These are phyloP conservation scores for Rehmannia glutinosa DNA, from an alignment of 257 asterid species.

Conservation along the genomic window DNA sequence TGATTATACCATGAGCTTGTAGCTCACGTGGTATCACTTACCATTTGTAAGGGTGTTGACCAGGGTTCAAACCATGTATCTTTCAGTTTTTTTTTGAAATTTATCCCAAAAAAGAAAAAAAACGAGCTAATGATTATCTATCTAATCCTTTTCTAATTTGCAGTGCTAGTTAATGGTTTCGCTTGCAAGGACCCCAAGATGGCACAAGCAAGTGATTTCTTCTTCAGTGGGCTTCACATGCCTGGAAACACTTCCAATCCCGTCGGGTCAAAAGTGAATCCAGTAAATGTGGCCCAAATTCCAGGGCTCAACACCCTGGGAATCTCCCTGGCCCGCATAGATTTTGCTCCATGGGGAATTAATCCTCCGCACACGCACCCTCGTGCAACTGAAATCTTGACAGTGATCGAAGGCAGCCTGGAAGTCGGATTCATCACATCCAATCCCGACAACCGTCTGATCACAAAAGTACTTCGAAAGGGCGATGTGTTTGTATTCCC, in stretches of 20 bases:
- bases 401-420: slow-evolving; percentile 26
- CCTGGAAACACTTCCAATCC: slow-evolving; percentile 30
- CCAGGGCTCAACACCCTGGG: slow-evolving; percentile 51
- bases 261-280: slow-evolving; percentile 35
- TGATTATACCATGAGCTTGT: too few relatives aligned
- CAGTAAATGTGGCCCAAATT: slow-evolving; percentile 26
- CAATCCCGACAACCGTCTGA: slow-evolving; percentile 29
- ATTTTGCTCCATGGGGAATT: slow-evolving; percentile 34
- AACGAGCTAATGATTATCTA: too few relatives aligned
- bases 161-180: slow-evolving; percentile 32
- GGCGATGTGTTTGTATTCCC: slow-evolving; percentile 48
- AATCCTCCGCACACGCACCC: slow-evolving; percentile 42
- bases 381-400: slow-evolving; percentile 40
- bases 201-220: slow-evolving; percentile 29
- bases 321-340: slow-evolving; percentile 40
- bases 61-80: too few relatives aligned
- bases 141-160: too few relatives aligned
- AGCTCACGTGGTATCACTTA: too few relatives aligned
- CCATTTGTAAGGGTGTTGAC: too few relatives aligned
- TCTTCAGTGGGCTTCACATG: slow-evolving; percentile 28
- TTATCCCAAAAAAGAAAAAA: too few relatives aligned
- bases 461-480: slow-evolving; percentile 19
- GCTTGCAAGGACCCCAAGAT: slow-evolving; percentile 34
- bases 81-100: too few relatives aligned
- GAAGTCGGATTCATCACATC: slow-evolving; percentile 44